phyloP scores from a whole-genome alignment of 2,329 filamentous ascomycete species.

The Hymenoscyphus fructigenus region DNA sequence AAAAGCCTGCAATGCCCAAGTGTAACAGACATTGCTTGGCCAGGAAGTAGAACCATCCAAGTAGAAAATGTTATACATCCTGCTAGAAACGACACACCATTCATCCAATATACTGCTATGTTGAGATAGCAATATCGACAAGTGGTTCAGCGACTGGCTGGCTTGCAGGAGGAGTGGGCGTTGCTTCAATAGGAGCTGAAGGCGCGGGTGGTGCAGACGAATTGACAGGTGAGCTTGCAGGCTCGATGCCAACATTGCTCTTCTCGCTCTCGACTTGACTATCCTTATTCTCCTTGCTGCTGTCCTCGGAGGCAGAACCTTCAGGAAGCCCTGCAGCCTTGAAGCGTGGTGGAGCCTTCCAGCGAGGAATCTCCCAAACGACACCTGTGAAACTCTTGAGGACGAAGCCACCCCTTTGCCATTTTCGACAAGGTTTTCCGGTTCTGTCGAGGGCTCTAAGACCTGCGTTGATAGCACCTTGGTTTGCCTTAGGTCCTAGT shows the following conservation, averaged over 20 bases:
- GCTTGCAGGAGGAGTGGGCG: conserved; percentile 29
- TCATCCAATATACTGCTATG: not conserved
- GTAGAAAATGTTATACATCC: conserved; percentile 2
- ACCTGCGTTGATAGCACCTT: conserved; percentile 94
- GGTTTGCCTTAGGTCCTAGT: conserved; percentile 93
- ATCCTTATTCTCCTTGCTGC: conserved; percentile 65
- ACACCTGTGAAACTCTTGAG: conserved; percentile 93
- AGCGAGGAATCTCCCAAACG: conserved; percentile 77
- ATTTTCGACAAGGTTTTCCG: conserved; percentile 88
- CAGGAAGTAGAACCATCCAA: not conserved
- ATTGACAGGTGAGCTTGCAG: conserved; percentile 52
- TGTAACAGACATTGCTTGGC: not conserved
- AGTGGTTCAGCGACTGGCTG: not conserved
- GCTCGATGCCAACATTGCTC: conserved; percentile 60
- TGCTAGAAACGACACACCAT: not conserved
- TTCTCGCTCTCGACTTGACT: conserved; percentile 53
- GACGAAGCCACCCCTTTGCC: conserved; percentile 78
- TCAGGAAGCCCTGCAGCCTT: conserved; percentile 47
- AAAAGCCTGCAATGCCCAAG: not conserved
- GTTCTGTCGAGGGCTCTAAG: conserved; percentile 90
- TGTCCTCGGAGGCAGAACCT: conserved; percentile 47
- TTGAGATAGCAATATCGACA: not conserved
- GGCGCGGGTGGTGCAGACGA: conserved; percentile 9
- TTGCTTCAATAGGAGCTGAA: conserved; percentile 33
- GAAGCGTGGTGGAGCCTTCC: conserved; percentile 70